Evolutionary conservation across 805 yeast species (phyloP).

Genomic region (Candida alai): DNA sequence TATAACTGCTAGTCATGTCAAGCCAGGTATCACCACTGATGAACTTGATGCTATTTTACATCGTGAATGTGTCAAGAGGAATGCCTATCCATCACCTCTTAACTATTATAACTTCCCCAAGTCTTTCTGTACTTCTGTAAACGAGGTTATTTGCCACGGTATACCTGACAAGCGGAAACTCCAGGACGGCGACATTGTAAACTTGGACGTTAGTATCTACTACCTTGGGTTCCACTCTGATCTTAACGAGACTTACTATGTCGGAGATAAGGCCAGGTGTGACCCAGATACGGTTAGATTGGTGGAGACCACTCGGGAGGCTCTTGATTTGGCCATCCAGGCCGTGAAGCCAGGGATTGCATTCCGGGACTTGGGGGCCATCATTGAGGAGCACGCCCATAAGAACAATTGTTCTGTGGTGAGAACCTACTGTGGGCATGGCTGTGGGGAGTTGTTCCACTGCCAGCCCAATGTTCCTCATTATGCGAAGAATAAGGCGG

Average conservation of each 20-base stretch:
- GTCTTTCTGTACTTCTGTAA: constrained; percentile 87
- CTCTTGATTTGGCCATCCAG: constrained; percentile 78
- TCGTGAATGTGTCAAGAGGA: constrained; percentile 80
- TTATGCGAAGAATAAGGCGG: constrained; percentile 87
- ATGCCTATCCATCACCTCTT: constrained; percentile 91
- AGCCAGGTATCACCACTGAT: constrained; percentile 91
- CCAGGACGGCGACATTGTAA: constrained; percentile 91
- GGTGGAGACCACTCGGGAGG: constrained; percentile 85
- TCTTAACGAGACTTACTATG: constrained; percentile 93
- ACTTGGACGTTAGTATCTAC: constrained; percentile 82
- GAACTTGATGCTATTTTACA: constrained; percentile 85
- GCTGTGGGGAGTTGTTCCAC: constrained; percentile 83
- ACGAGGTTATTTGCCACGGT: constrained; percentile 96
- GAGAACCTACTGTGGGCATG: constrained; percentile 91
- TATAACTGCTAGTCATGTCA: constrained; percentile 74
- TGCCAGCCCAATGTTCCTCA: constrained; percentile 92
- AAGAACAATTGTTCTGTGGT: constrained; percentile 81
- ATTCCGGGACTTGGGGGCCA: constrained; percentile 80
- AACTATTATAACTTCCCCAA: constrained; percentile 94
- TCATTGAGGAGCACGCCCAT: constrained; percentile 82
- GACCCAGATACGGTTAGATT: constrained; percentile 80
- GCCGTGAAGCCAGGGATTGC: constrained; percentile 88
- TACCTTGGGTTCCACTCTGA: constrained; percentile 91
- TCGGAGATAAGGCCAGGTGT: constrained; percentile 82
- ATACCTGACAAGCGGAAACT: constrained; percentile 87